Conservation (phyloP, 1,284 basidiomycete genomes). For the Malassezia sp. region DNA sequence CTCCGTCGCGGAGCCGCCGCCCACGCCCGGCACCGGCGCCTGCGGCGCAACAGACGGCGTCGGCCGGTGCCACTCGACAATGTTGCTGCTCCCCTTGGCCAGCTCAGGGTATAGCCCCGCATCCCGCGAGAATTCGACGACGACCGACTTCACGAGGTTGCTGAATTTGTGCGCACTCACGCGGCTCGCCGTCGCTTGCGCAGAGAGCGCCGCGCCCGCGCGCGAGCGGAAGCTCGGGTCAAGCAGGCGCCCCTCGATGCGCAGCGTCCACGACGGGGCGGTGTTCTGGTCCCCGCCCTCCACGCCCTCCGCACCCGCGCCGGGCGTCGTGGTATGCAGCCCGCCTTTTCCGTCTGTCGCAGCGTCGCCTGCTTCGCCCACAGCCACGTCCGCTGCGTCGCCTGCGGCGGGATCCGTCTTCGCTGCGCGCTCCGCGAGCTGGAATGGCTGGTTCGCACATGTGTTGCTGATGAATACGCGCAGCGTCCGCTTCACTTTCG, state of each 20-base stretch:
- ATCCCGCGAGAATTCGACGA: conserved; percentile 79
- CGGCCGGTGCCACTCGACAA: conserved; percentile 50
- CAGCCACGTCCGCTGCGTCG: conserved; percentile 16
- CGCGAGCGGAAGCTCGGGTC: conserved; percentile 46
- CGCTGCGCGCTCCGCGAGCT: conserved; percentile 29
- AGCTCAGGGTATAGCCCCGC: conserved; percentile 61
- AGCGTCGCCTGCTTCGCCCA: conserved; percentile 16
- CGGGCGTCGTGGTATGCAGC: conserved; percentile 21
- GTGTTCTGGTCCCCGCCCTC: conserved; percentile 23
- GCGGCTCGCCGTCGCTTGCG: conserved; percentile 36
- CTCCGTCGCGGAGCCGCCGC: conserved; percentile 34
- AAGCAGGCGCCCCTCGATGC: conserved; percentile 75
- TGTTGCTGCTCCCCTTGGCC: conserved; percentile 22
- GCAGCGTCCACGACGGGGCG: conserved; percentile 79
- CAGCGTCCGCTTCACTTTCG: conserved; percentile 61
- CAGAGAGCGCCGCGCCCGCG: conserved; percentile 32
- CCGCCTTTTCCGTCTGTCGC: conserved; percentile 14
- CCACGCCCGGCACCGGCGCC: conserved; percentile 24
- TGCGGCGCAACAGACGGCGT: conserved; percentile 43
- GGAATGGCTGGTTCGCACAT: conserved; percentile 60
- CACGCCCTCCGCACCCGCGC: conserved; percentile 16
- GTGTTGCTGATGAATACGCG: conserved; percentile 82
- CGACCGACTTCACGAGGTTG: conserved; percentile 68
- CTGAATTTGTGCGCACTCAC: conserved; percentile 59
- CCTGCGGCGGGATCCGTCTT: conserved; percentile 20